These are phyloP conservation scores for Bryum argenteum DNA, from an alignment of 225 moss, liverwort and hornwort genomes.

Conservation along the genomic window DNA sequence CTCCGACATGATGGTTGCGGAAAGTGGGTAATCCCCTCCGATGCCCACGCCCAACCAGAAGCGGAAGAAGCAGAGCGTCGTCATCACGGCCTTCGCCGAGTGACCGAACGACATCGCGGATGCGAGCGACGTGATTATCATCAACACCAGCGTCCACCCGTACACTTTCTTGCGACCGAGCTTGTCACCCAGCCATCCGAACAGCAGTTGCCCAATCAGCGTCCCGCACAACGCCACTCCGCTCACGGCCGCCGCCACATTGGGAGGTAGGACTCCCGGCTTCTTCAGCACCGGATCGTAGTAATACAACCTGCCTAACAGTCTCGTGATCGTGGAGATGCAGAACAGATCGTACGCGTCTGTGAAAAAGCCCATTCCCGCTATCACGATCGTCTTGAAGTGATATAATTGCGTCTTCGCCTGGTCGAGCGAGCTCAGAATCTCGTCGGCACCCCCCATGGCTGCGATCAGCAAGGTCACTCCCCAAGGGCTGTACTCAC, in stretches of 20 bases:
- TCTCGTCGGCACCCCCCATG: constrained; percentile 38
- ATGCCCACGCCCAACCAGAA: constrained; percentile 47
- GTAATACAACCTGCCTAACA: constrained; percentile 53
- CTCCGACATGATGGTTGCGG: constrained; percentile 38
- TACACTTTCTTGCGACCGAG: constrained; percentile 44
- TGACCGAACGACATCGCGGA: constrained; percentile 57
- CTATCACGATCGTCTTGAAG: constrained; percentile 45
- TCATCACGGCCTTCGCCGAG: constrained; percentile 46
- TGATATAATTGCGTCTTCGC: constrained; percentile 53
- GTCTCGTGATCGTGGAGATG: constrained; percentile 48
- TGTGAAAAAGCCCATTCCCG: constrained; percentile 50
- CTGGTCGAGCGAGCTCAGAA: constrained; percentile 37
- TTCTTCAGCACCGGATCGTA: constrained; percentile 32
- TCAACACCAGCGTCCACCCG: constrained; percentile 39
- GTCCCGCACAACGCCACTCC: constrained; percentile 60
- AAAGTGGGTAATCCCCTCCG: constrained; percentile 36
- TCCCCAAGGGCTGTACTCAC: too few relatives aligned
- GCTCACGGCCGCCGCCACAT: constrained; percentile 51
- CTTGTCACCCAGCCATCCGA: constrained; percentile 47
- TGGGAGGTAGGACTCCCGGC: constrained; percentile 49
- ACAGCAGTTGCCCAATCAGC: constrained; percentile 37
- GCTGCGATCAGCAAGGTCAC: too few relatives aligned
- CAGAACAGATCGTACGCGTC: constrained; percentile 61
- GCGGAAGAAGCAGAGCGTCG: constrained; percentile 45
- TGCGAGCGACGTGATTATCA: constrained; percentile 32